Base-by-base conservation (phyloP, 1,139 yeast genomes). In the Taiozyma onychis region DNA sequence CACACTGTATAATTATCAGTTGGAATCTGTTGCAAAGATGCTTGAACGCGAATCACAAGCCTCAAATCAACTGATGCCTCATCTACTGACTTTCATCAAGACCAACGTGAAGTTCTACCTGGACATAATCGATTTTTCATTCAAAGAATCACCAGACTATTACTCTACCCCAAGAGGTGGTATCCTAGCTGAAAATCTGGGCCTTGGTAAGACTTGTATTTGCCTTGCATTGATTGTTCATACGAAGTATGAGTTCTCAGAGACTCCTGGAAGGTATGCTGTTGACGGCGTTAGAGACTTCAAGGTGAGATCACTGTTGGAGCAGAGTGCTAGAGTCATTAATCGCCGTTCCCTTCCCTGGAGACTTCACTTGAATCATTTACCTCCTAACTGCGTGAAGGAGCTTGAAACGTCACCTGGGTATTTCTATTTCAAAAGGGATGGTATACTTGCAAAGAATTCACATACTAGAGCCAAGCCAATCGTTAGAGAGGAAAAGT, bases 141-240 rank as follows among this genome's bases (percentile, higher is more conserved):
- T 77, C 27, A 63, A 58, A 35, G 27, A 41, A 2, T 52, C 60
- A 3, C 81, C 85, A 0, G 75, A 71, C 26, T 54, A 65, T 3
- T 78, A 73, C 57, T 55, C 59, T 22, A 66, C 79, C 4, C 83
- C 87, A 0, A 65, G 76, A 55, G 90, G 90, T 16, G 91, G 90
- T 0, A 81, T 85, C 2, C 66, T 85, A 13, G 88, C 88, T 0
- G 91, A 85, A 56, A 83, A 83, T 74, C 85, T 85, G 90, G 91
- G 90, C 0, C 66, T 83, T 18, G 91, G 91, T 0, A 85, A 85
- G 61, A 84, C 90, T 0, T 70, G 81, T 43, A 84, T 85, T 5
- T 83, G 88, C 57, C 64, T 85, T 21, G 81, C 86, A 8, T 68
- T 85, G 45, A 73, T 84, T 0, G 77, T 85, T 55, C 60, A 76